Evolutionary conservation across 1,139 yeast genomes (phyloP), one percentile per base, ranked within the genome.

Genomic region (Pneumocystis canis): DNA sequence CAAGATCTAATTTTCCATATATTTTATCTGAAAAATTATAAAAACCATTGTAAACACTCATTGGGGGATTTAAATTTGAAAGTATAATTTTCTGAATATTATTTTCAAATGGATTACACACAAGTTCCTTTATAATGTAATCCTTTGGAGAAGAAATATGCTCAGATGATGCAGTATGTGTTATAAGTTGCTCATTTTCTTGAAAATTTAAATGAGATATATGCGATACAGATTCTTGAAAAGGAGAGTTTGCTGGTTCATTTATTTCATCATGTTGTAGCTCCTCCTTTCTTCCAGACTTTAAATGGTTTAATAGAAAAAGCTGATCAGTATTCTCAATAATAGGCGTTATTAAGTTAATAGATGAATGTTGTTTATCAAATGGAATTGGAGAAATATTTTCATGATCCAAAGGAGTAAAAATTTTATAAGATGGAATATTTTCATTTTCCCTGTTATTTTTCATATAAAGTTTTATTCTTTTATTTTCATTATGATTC

Each of bases 71-170:
- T 30, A 76, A 53, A 4, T 66, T 65, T 9, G 63, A 60, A 20
- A 75, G 66, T 2, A 73, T 68, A 9, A 64, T 60, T 2, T 64
- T 63, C 58, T 73, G 70, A 39, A 74, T 65, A 16, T 67, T 67
- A 25, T 71, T 74, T 57, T 72, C 73, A 37, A 71, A 69, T 5
- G 78, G 77, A 28, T 76, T 73, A 54, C 70, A 60, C 28, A 66
- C 56, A 60, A 54, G 53, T 28, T 68, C 70, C 11, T 25, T 31
- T 30, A 68, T 63, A n/a, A 66, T 31, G 2, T 67, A 66, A 18
- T 62, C 61, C 6, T 58, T 56, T 25, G 30, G 14, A 18, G 35
- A 25, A 35, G 14, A 11, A 18, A 32, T 28, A 7, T 60, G 18
- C 6, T 37, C 28, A 53, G 28, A 33, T 28, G 58, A 14, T 16